A percentile compares a stretch with the other conserved stretches of the same genome.
Evolutionary conservation across 495 filamentous ascomycete species (phyloP).

Genomic region (Glonium stellatum): DNA sequence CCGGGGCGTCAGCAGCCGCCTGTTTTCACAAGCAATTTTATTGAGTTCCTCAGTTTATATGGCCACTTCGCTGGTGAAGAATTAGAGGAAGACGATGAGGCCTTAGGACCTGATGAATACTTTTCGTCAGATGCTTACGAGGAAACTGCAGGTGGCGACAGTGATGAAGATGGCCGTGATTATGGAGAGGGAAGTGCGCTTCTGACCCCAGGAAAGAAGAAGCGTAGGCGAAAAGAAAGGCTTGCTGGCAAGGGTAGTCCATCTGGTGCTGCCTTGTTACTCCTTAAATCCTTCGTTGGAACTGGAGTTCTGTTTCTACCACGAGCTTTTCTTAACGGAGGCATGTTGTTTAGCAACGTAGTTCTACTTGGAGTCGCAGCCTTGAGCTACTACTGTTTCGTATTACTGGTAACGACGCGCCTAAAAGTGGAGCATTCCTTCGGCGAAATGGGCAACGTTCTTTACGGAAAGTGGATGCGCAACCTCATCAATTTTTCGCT

Average conservation of each 20-base stretch:
- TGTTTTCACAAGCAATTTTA: conserved; percentile 80
- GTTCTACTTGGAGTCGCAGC: conserved; percentile 76
- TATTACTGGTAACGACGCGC: conserved; percentile 80
- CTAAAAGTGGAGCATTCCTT: conserved; percentile 81
- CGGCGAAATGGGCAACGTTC: conserved; percentile 86
- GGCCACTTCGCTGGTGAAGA: conserved; percentile 97
- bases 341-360: conserved; percentile 92
- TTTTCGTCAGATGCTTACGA: conserved; percentile 64
- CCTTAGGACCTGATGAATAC: conserved; percentile 73
- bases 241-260: conserved; percentile 64
- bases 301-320: conserved; percentile 97
- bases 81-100: conserved; percentile 92
- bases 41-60: conserved; percentile 90
- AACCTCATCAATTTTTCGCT: conserved; percentile 81
- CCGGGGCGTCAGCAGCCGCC: conserved; percentile 40
- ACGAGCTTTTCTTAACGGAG: conserved; percentile 86
- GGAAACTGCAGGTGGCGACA: conserved; percentile 36
- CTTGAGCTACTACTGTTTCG: conserved; percentile 93
- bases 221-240: conserved; percentile 61
- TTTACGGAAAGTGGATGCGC: conserved; percentile 90
- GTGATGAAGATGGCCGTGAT: conserved; percentile 56
- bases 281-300: conserved; percentile 95
- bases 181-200: conserved; percentile 77
- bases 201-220: conserved; percentile 64
- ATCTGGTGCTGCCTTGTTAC: conserved; percentile 66